These are phyloP conservation scores for Sporisorium scitamineum DNA, from an alignment of 1,284 basidiomycete genomes.

Conservation along the genomic window DNA sequence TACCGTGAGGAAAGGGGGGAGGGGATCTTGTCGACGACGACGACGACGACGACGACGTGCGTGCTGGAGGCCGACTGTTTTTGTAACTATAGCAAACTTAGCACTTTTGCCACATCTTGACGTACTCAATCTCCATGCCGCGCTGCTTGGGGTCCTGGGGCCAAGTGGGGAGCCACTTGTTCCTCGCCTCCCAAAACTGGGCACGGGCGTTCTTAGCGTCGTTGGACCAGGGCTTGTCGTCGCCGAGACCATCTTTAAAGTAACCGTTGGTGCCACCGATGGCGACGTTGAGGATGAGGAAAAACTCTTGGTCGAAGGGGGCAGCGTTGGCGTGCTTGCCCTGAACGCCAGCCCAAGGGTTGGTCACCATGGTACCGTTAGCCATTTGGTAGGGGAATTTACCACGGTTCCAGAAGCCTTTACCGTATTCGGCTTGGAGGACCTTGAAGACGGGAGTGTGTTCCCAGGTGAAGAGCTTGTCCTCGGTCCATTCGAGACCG, in stretches of 20 bases:
- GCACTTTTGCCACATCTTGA: slow-evolving; percentile 76
- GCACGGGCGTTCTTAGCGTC: slow-evolving; percentile 77
- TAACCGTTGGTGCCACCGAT: slow-evolving; percentile 87
- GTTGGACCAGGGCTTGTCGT: slow-evolving; percentile 81
- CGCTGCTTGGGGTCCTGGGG: slow-evolving; percentile 67
- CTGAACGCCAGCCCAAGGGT: slow-evolving; percentile 37
- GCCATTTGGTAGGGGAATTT: slow-evolving; percentile 79
- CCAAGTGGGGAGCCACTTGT: slow-evolving; percentile 49
- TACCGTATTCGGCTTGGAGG: slow-evolving; percentile 74
- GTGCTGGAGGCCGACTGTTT: no score
- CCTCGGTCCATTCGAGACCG: slow-evolving; percentile 81
- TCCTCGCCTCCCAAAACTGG: slow-evolving; percentile 75
- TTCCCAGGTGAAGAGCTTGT: slow-evolving; percentile 77
- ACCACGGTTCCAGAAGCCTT: slow-evolving; percentile 79
- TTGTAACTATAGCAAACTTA: no score
- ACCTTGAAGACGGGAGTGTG: slow-evolving; percentile 79
- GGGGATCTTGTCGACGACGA: no score
- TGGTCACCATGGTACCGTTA: slow-evolving; percentile 79
- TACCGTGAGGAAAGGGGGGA: not conserved
- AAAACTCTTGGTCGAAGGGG: slow-evolving; percentile 88
- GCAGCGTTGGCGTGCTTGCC: slow-evolving; percentile 73
- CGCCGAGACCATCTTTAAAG: slow-evolving; percentile 77
- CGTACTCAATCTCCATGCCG: slow-evolving; percentile 80
- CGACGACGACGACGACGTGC: not conserved
- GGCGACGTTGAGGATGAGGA: slow-evolving; percentile 82